Base-by-base conservation (phyloP, 345 rosid genomes). In the Citrus reticulata region DNA sequence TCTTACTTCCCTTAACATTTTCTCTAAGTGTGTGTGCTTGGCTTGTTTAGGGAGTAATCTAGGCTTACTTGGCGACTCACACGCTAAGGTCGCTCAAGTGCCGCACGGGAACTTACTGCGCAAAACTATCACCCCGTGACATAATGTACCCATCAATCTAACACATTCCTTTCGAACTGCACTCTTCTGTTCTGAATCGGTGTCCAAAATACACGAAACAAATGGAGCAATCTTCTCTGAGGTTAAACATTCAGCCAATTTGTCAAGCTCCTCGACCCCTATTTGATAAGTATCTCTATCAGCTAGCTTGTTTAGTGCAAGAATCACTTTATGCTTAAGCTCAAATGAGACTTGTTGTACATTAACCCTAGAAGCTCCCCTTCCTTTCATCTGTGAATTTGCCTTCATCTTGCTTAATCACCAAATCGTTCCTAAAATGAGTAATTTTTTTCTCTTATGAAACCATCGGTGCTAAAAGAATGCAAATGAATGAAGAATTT, bases 231-330 rank as follows among this genome's bases (percentile, higher is more conserved):
- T 72, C 68, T 82, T 89, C 64, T 91, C 93, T 0, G 96, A 88
- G 32, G 83, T 71, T 10, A 95, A 78, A 78, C 84, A 63, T 81
- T 90, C 89, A 0, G 93, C 96, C 5, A 84, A 89, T 79, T 83
- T 91, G 77, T 92, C 91, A 66, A 95, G 97, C 83, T 95, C 99
- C 16, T 90, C 93, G 8, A 83, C 93, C 60, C 92, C 99, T 62
- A 95, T 80, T 75, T 90, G 92, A 73, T 92, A 89, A 2, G 98
- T 95, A 79, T 95, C 99, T 76, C 99, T 83, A 84, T 95, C 99
- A 0, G 95, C 92, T 17, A 95, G 82, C 90, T 95, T 95, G 90
- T 89, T 92, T 3, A 95, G 87, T 3, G 98, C 96, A 55, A 80
- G 79, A 62, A 89, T 89, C 77, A 90, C 93, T 83, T 83, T 95